phyloP scores from a whole-genome alignment of 2,329 filamentous ascomycete species.

The Chaetomium globosum region DNA sequence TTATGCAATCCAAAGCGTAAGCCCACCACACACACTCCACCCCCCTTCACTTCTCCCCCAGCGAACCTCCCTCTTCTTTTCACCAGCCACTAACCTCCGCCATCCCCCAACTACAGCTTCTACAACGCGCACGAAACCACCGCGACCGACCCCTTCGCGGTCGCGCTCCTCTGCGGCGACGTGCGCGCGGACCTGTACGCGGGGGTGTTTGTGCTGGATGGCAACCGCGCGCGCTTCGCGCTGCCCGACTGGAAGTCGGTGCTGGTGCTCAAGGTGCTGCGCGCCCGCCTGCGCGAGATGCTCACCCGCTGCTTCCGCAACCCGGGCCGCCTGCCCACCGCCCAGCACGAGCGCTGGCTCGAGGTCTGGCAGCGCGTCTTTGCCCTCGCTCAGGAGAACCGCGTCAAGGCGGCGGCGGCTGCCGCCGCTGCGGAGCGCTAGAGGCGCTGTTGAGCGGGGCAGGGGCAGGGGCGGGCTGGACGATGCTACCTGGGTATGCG shows the following conservation, averaged over 20 bases:
- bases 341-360: conserved; percentile 73
- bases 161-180: conserved; percentile 84
- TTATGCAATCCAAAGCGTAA: conserved; percentile 81
- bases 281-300: conserved; percentile 73
- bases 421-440: conserved; percentile 12
- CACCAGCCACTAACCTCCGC: neutral
- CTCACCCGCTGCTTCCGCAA: conserved; percentile 70
- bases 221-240: conserved; percentile 81
- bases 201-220: conserved; percentile 83
- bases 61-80: conserved; percentile 27
- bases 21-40: neutral
- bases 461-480: neutral
- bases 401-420: conserved; percentile 28
- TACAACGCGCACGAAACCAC: conserved; percentile 92
- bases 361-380: conserved; percentile 75
- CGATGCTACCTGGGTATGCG: neutral
- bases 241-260: conserved; percentile 87
- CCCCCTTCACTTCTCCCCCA: neutral
- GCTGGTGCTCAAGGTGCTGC: conserved; percentile 82
- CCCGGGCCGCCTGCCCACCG: conserved; percentile 63
- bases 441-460: conserved; percentile 13
- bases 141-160: conserved; percentile 76
- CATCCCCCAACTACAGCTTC: conserved; percentile 50
- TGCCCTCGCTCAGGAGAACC: conserved; percentile 33
- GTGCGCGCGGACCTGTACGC: conserved; percentile 87